Base-by-base conservation (phyloP, 768 basidiomycete genomes). In the Boletus sp. region DNA sequence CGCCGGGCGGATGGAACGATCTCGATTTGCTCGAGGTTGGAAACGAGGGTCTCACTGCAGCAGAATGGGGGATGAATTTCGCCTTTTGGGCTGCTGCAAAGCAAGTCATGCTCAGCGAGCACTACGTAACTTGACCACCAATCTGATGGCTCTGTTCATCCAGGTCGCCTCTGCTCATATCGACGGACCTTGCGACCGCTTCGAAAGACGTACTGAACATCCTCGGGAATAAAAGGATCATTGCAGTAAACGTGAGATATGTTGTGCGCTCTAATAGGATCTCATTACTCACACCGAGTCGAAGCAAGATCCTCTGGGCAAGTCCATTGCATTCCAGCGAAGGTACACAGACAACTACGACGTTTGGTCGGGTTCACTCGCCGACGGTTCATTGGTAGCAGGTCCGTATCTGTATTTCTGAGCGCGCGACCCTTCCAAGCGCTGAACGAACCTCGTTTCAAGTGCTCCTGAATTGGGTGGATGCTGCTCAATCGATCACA, bases 1-100 rank as follows among this genome's bases (percentile, higher is more conserved):
- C 73, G 36, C 77, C 73, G 1, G 80, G 78, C 17, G 73, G 69
- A 35, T 79, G 74, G 75, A 79, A 80, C 58, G 82, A 84, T 63
- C 70, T 83, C 20, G 82, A 83, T 61, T 67, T 83, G 73, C 72
- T 84, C 39, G 80, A 81, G 62, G 80, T 83, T n/a, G 80, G 81
- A 7, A 81, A 82, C 55, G 44, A 63, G 5, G 78, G 78, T 3
- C 54, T 82, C 35, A 78, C 78, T 1, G 55, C 24, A 35, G 33
- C 33, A 3, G 61, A 56, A 36, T 60, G 52, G 55, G 18, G 12
- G n/a, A 59, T 36, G 54, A 44, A 62, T 17, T 62, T 62, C 10
- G 55, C 52, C 6, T 60, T 56, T 39, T 62, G 61, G 60, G 61
- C 55, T 17, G 48, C 49, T 29, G 58, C 54, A n/a, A 62, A 62